These are phyloP conservation scores for Lasiodiplodia theobromae DNA, from an alignment of 2,329 filamentous ascomycete genomes.

Conservation along the genomic window DNA sequence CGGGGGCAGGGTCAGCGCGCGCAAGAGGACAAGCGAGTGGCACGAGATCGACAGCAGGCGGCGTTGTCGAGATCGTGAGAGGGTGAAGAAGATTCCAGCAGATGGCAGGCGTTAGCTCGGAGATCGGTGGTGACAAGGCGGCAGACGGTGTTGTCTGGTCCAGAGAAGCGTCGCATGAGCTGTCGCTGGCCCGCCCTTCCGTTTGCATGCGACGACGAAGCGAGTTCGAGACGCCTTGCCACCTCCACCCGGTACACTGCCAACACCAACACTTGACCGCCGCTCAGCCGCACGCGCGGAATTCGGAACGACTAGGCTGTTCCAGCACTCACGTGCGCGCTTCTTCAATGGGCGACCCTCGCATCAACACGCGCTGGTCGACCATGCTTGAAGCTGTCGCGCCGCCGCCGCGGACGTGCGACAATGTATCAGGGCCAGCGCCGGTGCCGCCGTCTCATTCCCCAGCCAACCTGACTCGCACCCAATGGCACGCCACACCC, in stretches of 20 bases:
- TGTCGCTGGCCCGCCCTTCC: constrained; percentile 24
- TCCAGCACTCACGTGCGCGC: neutral
- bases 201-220: constrained; percentile 26
- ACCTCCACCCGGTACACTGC: constrained; percentile 20
- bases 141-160: constrained; percentile 12
- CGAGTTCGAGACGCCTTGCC: constrained; percentile 27
- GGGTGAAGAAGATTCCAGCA: constrained; percentile 10
- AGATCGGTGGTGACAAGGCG: constrained; percentile 14
- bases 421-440: constrained; percentile 12
- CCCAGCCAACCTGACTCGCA: constrained; percentile 23
- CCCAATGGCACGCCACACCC: constrained; percentile 4
- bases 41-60: constrained; percentile 21
- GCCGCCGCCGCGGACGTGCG: neutral
- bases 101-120: constrained; percentile 13
- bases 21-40: constrained; percentile 23
- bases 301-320: constrained; percentile 9
- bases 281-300: constrained; percentile 23
- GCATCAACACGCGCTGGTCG: neutral
- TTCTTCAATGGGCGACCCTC: neutral
- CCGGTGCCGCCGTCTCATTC: constrained; percentile 25
- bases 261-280: constrained; percentile 26
- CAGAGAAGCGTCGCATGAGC: constrained; percentile 23
- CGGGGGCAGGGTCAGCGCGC: constrained; percentile 19
- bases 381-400: constrained; percentile 5
- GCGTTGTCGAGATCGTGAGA: constrained; percentile 17